These are phyloP conservation scores for Dianthus caryophyllus DNA, from an alignment of 148 eudicot species.

Conservation along the genomic window DNA sequence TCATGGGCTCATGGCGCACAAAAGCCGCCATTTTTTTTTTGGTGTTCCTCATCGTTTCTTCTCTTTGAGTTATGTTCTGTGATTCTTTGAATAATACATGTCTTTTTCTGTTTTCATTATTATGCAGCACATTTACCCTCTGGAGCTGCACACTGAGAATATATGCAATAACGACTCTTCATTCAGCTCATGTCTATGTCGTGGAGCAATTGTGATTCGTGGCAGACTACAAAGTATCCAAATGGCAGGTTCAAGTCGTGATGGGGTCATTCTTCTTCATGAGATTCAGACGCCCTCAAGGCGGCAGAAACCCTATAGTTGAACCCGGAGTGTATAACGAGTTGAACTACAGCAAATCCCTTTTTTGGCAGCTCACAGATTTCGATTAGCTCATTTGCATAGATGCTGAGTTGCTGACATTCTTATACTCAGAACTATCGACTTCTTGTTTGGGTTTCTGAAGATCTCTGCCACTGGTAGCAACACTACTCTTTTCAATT, in stretches of 20 bases:
- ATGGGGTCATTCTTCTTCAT: conserved; percentile 85
- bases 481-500: conserved; percentile 77
- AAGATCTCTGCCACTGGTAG: conserved; percentile 81
- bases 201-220: conserved; percentile 96
- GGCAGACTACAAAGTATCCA: conserved; percentile 92
- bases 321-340: conserved; percentile 88
- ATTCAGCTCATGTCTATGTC: conserved; percentile 83
- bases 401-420: conserved; percentile 89
- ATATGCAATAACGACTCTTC: conserved; percentile 93
- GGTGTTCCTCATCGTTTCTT: no score
- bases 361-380: conserved; percentile 91
- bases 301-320: conserved; percentile 92
- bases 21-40: no score
- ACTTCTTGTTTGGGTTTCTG: conserved; percentile 70
- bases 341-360: conserved; percentile 95
- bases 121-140: conserved; percentile 53
- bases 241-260: conserved; percentile 83
- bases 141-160: conserved; percentile 65
- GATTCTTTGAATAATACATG: no score
- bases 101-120: no score
- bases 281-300: conserved; percentile 65
- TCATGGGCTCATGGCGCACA: no score
- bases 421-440: conserved; percentile 75
- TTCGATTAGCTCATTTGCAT: conserved; percentile 90
- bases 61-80: no score